These are phyloP conservation scores for Nicotiana benthamiana DNA, from an alignment of 257 asterid species.

Conservation along the genomic window DNA sequence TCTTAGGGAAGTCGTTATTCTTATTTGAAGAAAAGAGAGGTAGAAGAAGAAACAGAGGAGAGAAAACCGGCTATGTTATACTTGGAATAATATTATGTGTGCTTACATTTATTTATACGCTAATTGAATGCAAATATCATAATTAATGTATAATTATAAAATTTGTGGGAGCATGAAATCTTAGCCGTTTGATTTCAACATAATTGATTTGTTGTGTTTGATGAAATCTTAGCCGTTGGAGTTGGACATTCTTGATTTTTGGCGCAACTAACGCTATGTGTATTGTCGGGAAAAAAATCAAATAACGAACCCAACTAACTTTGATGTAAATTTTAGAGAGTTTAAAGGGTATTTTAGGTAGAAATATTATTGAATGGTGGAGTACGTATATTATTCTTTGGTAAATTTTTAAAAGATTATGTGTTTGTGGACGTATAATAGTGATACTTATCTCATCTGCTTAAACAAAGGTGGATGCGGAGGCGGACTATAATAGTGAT, in stretches of 20 bases:
- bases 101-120: constrained; percentile 8
- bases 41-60: neutral
- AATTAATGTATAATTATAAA: neutral
- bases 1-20: constrained; percentile 25
- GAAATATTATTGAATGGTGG: fast-evolving
- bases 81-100: constrained; percentile 15
- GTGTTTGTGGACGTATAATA: neutral
- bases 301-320: constrained; percentile 26
- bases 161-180: constrained; percentile 14
- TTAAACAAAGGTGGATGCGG: too few relatives aligned
- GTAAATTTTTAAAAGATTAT: too few relatives aligned
- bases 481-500: too few relatives aligned
- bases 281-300: neutral
- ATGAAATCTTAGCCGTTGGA: constrained; percentile 20
- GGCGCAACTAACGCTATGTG: constrained; percentile 28
- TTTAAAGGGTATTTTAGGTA: constrained; percentile 1
- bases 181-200: constrained; percentile 25
- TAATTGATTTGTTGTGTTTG: neutral
- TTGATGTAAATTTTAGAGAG: neutral
- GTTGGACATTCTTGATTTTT: constrained; percentile 16
- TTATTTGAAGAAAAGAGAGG: constrained; percentile 23
- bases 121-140: neutral
- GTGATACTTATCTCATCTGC: too few relatives aligned
- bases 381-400: neutral
- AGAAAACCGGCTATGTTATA: constrained; percentile 23